Evolutionary conservation across 1,139 yeast genomes (phyloP).

Genomic region (Pichia sp.): DNA sequence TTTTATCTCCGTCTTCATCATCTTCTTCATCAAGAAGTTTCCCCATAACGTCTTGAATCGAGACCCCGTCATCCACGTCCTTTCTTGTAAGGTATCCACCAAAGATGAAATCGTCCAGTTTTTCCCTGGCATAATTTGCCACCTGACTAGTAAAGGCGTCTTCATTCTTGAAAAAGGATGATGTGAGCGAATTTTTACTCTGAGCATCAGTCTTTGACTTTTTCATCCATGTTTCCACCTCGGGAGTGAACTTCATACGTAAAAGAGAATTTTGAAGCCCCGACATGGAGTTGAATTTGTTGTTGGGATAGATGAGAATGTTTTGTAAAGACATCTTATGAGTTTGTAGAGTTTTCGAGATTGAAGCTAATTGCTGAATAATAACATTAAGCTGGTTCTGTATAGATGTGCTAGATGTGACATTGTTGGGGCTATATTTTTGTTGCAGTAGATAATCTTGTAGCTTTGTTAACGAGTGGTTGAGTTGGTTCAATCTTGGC

Average conservation of each 20-base stretch:
- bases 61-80: conserved; percentile 38
- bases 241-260: conserved; percentile 83
- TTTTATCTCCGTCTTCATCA: neutral
- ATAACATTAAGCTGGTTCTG: conserved; percentile 82
- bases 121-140: conserved; percentile 39
- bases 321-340: conserved; percentile 51
- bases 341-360: conserved; percentile 58
- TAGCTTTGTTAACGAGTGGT: conserved; percentile 37
- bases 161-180: neutral
- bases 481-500: conserved; percentile 47
- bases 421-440: neutral
- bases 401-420: conserved; percentile 28
- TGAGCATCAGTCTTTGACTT: conserved; percentile 5
- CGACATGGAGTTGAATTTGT: conserved; percentile 75
- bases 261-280: conserved; percentile 74
- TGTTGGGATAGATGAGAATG: conserved; percentile 76
- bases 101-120: conserved; percentile 50
- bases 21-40: neutral
- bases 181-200: neutral
- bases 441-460: neutral
- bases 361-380: conserved; percentile 61
- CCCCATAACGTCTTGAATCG: conserved; percentile 14
- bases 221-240: conserved; percentile 79
- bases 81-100: conserved; percentile 50
- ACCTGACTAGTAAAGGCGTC: conserved; percentile 50